These are phyloP conservation scores for Lagenaria siceraria DNA, from an alignment of 306 rosid genomes.

Conservation along the genomic window DNA sequence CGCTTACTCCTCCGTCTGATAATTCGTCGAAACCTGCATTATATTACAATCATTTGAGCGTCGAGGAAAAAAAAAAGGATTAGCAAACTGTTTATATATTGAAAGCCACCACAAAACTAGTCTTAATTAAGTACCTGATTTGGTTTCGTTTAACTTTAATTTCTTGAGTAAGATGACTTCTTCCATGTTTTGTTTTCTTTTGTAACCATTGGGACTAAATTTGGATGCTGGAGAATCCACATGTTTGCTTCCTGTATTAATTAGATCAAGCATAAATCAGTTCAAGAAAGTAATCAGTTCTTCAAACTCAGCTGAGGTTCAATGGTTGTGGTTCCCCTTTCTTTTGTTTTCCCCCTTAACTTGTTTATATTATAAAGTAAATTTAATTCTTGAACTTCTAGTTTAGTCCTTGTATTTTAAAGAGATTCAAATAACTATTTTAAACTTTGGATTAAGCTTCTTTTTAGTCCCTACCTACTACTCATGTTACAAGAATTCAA, in stretches of 20 bases:
- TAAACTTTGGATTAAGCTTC: background rate
- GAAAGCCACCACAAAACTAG: background rate
- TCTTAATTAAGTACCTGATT: conserved; percentile 24
- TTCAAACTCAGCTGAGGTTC: too few relatives aligned
- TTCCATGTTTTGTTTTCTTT: conserved; percentile 47
- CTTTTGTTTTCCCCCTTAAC: too few relatives aligned
- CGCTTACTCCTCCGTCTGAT: conserved; percentile 18
- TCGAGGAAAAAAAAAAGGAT: background rate
- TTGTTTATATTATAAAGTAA: too few relatives aligned
- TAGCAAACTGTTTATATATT: background rate
- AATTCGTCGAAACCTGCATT: background rate
- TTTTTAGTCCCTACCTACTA: background rate
- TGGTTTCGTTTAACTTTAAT: conserved; percentile 45
- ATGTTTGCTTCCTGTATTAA: conserved; percentile 5
- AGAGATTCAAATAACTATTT: too few relatives aligned
- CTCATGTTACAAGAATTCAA: background rate
- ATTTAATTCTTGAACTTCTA: too few relatives aligned
- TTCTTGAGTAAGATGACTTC: conserved; percentile 43
- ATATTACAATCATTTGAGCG: background rate
- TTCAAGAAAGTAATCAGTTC: background rate
- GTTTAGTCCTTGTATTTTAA: too few relatives aligned
- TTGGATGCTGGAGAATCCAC: background rate
- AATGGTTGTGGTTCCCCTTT: too few relatives aligned
- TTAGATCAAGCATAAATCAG: background rate
- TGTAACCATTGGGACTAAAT: conserved; percentile 25